Base-by-base conservation (phyloP, 106 monocot species). In the Phalaenopsis aphrodite region DNA sequence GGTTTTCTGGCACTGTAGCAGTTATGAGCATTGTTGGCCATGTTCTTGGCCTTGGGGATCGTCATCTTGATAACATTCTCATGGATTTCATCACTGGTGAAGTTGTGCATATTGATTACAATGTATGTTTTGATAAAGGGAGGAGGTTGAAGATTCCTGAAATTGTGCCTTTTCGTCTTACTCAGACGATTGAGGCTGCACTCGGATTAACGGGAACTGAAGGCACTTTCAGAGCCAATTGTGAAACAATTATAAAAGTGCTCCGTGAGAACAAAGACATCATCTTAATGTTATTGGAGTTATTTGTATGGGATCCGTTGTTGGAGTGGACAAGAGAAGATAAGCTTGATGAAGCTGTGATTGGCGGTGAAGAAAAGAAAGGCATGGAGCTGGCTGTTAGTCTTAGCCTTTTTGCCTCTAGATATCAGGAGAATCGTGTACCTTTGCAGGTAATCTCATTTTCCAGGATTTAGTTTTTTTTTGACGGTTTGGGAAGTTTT, bases 371-470 rank as follows among this genome's bases (percentile, higher is more conserved):
- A 82, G 98, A 99, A 77, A 99, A 99, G 81, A 99, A 93, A 75
- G 98, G 98, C 79, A 99, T 99, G 94, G 98, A 99, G 80, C 78
- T 94, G 83, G 98, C 98, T 83, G 98, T 99, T 61, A 94, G 94
- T 75, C 84, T 99, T 78, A 99, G 98, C 75, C 83, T 99, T 58
- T 99, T 99, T 87, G 91, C 98, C 2, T 99, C 94, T 75, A 86
- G 98, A 66, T 88, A 94, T 83, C 98, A 99, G 80, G 98, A 99
- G 87, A 91, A 93, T 41, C 92, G 93, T 74, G 85, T 89, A 77
- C 92, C 94, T 83, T 86, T 99, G 77, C 94, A 99, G 94, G 98
- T 94, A 82, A 56, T 42, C 49, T 39, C 12, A 38, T 69, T 39
- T 69, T 39, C 69, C 64, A 69, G 14, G 69, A 39, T 39, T 12